These are phyloP conservation scores for Myxozyma melibiosi DNA, from an alignment of 805 yeast genomes.

Conservation along the genomic window DNA sequence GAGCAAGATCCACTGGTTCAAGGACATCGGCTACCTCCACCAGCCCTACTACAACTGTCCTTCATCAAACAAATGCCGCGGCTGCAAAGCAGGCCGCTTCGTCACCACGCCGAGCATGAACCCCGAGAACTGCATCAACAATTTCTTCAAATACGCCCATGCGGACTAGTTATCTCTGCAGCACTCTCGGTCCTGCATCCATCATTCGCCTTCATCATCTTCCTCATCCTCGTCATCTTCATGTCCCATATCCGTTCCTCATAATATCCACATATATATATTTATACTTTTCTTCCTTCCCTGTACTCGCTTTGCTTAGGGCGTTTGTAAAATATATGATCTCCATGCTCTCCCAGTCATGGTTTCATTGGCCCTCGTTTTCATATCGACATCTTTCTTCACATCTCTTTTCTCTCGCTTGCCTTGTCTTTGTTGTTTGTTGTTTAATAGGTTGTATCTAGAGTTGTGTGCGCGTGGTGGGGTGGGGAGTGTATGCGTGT, in stretches of 20 bases:
- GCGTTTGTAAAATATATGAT: neutral
- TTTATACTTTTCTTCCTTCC: neutral
- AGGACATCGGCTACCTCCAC: slow-evolving; percentile 79
- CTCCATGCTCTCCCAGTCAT: no score
- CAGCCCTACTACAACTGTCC: slow-evolving; percentile 80
- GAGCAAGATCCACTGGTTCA: slow-evolving; percentile 74
- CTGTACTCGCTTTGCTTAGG: neutral
- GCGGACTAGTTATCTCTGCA: slow-evolving; percentile 26
- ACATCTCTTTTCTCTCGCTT: no score
- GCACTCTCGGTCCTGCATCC: neutral
- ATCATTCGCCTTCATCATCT: neutral
- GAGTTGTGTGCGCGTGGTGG: no score
- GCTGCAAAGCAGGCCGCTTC: slow-evolving; percentile 60
- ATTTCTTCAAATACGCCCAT: slow-evolving; percentile 56
- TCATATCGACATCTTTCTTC: no score
- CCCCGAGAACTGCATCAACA: slow-evolving; percentile 74
- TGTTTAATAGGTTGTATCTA: neutral
- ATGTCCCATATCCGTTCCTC: neutral
- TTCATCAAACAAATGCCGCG: slow-evolving; percentile 52
- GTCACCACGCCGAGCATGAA: slow-evolving; percentile 53
- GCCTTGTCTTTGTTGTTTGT: no score
- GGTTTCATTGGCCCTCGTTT: no score
- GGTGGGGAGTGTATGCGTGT: no score
- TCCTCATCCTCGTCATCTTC: neutral
- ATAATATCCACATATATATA: no score